A percentile compares a stretch with the other conserved stretches of the same genome.
These are phyloP conservation scores for Phytopythium vexans DNA, from an alignment of 352 stramenopile species.

Conservation along the genomic window DNA sequence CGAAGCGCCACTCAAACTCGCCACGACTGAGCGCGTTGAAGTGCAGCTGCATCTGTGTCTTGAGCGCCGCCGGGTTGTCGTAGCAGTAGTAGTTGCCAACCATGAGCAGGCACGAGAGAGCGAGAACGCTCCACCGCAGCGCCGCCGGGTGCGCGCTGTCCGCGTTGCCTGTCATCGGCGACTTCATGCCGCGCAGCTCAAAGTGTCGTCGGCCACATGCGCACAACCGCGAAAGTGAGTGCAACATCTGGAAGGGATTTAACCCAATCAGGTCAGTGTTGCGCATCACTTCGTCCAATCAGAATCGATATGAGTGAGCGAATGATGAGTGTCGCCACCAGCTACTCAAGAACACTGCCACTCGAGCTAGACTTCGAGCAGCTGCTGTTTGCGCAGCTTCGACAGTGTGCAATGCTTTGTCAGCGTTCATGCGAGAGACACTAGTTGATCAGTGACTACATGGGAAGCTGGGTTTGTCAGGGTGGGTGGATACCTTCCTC, in stretches of 20 bases:
- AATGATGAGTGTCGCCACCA: no score
- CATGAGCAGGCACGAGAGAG: slow-evolving; percentile 86
- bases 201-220: slow-evolving; percentile 12
- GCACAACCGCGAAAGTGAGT: neutral
- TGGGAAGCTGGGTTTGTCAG: no score
- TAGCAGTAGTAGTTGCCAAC: slow-evolving; percentile 92
- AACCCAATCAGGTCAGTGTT: slow-evolving; percentile 6
- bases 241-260: neutral
- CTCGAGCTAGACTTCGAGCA: no score
- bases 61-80: slow-evolving; percentile 86
- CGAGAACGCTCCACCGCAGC: slow-evolving; percentile 82
- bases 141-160: slow-evolving; percentile 62
- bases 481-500: no score
- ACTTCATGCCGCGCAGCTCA: slow-evolving; percentile 4
- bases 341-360: no score
- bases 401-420: no score
- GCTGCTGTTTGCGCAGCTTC: no score
- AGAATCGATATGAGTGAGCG: no score
- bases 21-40: slow-evolving; percentile 67
- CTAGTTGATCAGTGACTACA: no score
- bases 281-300: neutral
- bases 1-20: slow-evolving; percentile 82
- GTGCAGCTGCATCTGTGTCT: slow-evolving; percentile 84
- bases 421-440: no score
- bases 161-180: neutral